These are phyloP conservation scores for Ajuga reptans DNA, from an alignment of 305 asterid species.

Conservation along the genomic window DNA sequence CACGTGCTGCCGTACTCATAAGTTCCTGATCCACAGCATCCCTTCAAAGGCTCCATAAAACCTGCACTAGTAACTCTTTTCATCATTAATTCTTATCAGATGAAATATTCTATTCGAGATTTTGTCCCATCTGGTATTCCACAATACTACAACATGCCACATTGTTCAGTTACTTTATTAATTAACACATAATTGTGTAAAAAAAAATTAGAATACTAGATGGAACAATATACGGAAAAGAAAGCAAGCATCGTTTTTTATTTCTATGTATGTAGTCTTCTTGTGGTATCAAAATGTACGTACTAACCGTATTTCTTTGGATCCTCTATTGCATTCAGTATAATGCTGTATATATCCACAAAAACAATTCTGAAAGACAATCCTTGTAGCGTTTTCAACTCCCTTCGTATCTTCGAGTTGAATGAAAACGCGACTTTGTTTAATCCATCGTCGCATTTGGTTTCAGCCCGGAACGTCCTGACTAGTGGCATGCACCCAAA, in stretches of 20 bases:
- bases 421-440: conserved; percentile 40
- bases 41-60: conserved; percentile 37
- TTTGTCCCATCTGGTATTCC: no score
- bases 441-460: conserved; percentile 27
- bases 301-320: conserved; percentile 36
- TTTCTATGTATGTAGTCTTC: not conserved
- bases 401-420: conserved; percentile 25
- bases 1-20: conserved; percentile 36
- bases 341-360: conserved; percentile 28
- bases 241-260: no score
- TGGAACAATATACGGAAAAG: no score
- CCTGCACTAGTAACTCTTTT: conserved; percentile 20
- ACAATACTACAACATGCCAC: no score
- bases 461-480: conserved; percentile 21
- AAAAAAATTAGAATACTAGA: no score
- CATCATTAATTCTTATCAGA: not conserved
- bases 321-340: conserved; percentile 25
- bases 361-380: conserved; percentile 20
- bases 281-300: not conserved
- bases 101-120: not conserved
- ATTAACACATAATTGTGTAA: no score
- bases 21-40: conserved; percentile 47
- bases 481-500: conserved; percentile 44
- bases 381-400: conserved; percentile 17
- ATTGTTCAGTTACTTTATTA: no score